Base-by-base conservation (phyloP, 768 basidiomycete species). In the Xanthoconium stramineum region DNA sequence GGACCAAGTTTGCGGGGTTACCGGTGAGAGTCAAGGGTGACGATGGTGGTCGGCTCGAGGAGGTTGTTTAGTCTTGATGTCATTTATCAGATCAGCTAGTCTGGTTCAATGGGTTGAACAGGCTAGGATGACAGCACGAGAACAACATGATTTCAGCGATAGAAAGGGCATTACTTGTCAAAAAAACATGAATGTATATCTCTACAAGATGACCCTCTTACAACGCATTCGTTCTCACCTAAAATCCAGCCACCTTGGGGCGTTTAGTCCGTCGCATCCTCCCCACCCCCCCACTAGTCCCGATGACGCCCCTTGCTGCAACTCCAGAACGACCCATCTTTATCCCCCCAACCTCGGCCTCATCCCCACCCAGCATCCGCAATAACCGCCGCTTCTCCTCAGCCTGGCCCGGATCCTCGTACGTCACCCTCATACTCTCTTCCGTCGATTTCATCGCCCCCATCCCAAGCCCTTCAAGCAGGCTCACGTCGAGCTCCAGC, bases 1-100 rank as follows among this genome's bases (percentile, higher is more conserved):
- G 89, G 58, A 82, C 83, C 36, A 94, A 89, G 69, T 93, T 95
- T 68, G 86, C 91, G 9, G 94, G 94, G 1, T 69, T 91, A 35
- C 86, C 88, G 30, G 80, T 86, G 37, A 71, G 80, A 24, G 67
- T 69, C 15, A 79, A 61, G 49, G 59, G 59, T 33, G 61, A 78
- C 10, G 78, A 78, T 11, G n/a, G 47, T 9, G 33, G 47, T 42
- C 57, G 63, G 13, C 46, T 60, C 10, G 64, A 65, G 13, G 63
- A 62, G n/a, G 54, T 51, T 6, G 43, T 58, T n/a, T 63, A 62
- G 53, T 24, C 24, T 24, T 4, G 24, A 24, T 24, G 24, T 24
- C 24, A 24, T 24, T 24, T 24, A 24, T 24, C 24, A 24, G 24
- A 24, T 24, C 4, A 24, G 24, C 24, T 24, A 24, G 24, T 24